Evolutionary conservation across 345 rosid genomes (phyloP).

Genomic region (Eucalyptus cladocalyx): DNA sequence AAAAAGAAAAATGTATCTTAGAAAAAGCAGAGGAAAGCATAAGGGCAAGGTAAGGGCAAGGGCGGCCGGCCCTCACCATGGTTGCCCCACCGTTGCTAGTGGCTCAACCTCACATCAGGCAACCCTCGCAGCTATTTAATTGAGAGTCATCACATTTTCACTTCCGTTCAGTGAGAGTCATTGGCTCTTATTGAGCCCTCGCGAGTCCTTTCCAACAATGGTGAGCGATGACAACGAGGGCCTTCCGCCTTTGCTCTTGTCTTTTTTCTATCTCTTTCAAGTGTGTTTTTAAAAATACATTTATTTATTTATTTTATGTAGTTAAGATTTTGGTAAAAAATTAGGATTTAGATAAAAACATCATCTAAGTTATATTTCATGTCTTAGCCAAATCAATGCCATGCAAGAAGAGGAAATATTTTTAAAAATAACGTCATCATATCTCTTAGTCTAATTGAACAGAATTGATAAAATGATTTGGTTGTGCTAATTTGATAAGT

Average conservation of each 20-base stretch:
- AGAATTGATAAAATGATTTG: too few species aligned
- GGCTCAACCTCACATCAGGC: background rate
- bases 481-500: too few species aligned
- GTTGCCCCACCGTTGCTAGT: background rate
- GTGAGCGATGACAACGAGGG: background rate
- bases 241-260: background rate
- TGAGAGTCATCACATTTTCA: background rate
- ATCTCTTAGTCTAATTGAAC: too few species aligned
- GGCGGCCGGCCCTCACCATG: background rate
- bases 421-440: too few species aligned
- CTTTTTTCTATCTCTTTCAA: too few species aligned
- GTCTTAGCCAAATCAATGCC: too few species aligned
- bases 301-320: too few species aligned
- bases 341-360: too few species aligned
- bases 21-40: too few species aligned
- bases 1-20: background rate
- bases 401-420: too few species aligned
- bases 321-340: background rate
- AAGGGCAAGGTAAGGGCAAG: background rate
- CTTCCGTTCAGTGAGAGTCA: accelerated
- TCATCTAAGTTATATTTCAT: too few species aligned
- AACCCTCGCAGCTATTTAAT: background rate
- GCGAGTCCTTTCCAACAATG: background rate
- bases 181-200: background rate
- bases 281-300: too few species aligned